phyloP scores from a whole-genome alignment of 371 early-diverging fungal genomes.

The Cokeromyces recurvatus region DNA sequence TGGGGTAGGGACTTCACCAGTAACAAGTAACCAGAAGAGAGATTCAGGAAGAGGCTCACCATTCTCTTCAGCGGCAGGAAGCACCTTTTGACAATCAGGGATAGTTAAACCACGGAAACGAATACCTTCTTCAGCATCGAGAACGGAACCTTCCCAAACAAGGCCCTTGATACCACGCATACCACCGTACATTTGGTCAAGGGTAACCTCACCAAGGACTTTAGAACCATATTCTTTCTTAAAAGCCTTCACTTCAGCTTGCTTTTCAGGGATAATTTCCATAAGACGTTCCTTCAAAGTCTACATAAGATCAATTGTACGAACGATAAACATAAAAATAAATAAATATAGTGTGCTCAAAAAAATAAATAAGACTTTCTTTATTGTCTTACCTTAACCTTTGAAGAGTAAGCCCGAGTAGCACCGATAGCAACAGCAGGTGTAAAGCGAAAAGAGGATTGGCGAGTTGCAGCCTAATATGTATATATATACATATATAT shows the following conservation, averaged over 20 bases:
- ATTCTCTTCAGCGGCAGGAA: conserved; percentile 86
- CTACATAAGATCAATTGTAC: conserved; percentile 18
- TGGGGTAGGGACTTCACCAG: conserved; percentile 95
- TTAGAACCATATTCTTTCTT: conserved; percentile 86
- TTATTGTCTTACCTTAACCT: conserved; percentile 34
- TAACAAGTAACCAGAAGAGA: conserved; percentile 96
- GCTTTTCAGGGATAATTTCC: conserved; percentile 92
- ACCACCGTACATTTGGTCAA: conserved; percentile 97
- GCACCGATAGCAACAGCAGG: conserved; percentile 35
- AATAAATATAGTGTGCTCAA: too few species aligned
- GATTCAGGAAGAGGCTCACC: conserved; percentile 95
- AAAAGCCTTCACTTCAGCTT: conserved; percentile 91
- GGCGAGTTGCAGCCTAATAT: conserved; percentile 31
- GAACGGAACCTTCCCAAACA: conserved; percentile 96
- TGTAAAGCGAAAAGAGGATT: conserved; percentile 31
- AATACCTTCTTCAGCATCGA: conserved; percentile 98
- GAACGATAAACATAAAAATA: not conserved
- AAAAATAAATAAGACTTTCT: not conserved
- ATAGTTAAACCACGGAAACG: conserved; percentile 97
- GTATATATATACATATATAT: not conserved
- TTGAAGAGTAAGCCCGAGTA: conserved; percentile 39
- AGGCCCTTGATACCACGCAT: conserved; percentile 99
- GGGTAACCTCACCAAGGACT: conserved; percentile 91
- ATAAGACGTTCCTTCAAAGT: conserved; percentile 89
- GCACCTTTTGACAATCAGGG: conserved; percentile 90